These are phyloP conservation scores for Sutorius australiensis DNA, from an alignment of 768 basidiomycete genomes.

Conservation along the genomic window DNA sequence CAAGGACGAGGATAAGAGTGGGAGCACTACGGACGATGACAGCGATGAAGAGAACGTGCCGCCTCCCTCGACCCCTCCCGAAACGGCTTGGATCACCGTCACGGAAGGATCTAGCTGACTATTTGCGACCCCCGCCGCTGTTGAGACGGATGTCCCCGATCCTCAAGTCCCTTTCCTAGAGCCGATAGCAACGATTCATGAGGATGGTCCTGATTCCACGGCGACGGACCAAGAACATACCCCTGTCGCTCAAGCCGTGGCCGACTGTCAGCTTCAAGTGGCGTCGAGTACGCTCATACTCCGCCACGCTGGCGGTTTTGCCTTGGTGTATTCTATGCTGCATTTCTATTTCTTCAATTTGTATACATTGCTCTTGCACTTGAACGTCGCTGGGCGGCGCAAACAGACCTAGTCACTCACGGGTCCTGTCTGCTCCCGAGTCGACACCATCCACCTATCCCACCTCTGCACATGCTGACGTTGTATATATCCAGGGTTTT, in stretches of 20 bases:
- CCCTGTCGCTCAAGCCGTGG: constrained; percentile 15
- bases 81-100: constrained; percentile 29
- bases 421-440: constrained; percentile 6
- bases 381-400: constrained; percentile 29
- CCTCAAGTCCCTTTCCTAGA: constrained; percentile 24
- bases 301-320: constrained; percentile 35
- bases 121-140: constrained; percentile 18
- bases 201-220: constrained; percentile 18
- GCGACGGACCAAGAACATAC: constrained; percentile 23
- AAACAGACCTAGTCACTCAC: constrained; percentile 25
- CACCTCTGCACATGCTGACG: constrained; percentile 23
- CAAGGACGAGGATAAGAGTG: constrained; percentile 32
- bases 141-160: constrained; percentile 15
- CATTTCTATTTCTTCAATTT: constrained; percentile 43
- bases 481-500: constrained; percentile 30
- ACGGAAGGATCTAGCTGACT: constrained; percentile 31
- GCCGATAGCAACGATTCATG: constrained; percentile 17
- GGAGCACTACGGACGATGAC: constrained; percentile 36
- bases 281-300: constrained; percentile 25
- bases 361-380: constrained; percentile 40
- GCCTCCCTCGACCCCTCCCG: constrained; percentile 29
- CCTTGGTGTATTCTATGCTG: constrained; percentile 39
- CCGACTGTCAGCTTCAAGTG: constrained; percentile 25
- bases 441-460: constrained; percentile 2
- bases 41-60: constrained; percentile 42